Evolutionary conservation across 2,329 filamentous ascomycete genomes (phyloP).

Genomic region (Colletotrichum sp.): DNA sequence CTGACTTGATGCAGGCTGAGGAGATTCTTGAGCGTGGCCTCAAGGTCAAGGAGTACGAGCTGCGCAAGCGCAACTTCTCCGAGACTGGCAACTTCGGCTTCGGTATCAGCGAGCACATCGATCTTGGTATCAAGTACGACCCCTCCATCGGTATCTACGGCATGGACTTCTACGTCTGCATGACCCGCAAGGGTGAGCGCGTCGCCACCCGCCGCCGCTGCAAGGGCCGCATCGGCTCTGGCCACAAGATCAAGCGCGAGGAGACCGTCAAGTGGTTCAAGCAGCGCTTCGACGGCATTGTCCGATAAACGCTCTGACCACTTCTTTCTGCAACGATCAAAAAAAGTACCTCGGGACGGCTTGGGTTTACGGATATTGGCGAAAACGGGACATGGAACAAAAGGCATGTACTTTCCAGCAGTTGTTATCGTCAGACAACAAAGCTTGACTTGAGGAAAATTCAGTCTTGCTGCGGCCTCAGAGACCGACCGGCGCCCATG

Average conservation of each 20-base stretch:
- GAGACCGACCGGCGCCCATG: constrained; percentile 73
- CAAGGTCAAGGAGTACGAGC: constrained; percentile 99
- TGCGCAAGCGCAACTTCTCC: constrained; percentile 99
- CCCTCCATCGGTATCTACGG: constrained; percentile 98
- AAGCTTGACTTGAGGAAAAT: constrained; percentile 57
- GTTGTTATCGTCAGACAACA: constrained; percentile 48
- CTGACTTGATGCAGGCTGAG: constrained; percentile 68
- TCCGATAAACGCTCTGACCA: constrained; percentile 74
- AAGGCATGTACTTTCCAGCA: constrained; percentile 41
- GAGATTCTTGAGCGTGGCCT: constrained; percentile 99
- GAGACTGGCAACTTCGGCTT: constrained; percentile 99
- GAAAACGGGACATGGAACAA: constrained; percentile 39
- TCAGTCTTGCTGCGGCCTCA: constrained; percentile 71
- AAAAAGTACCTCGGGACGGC: constrained; percentile 18
- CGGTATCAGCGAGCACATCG: constrained; percentile 99
- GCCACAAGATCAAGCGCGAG: constrained; percentile 90
- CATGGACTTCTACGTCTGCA: constrained; percentile 99
- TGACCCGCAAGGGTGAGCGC: constrained; percentile 99
- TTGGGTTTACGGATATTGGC: constrained; percentile 32
- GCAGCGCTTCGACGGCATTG: constrained; percentile 93
- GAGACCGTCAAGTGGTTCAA: constrained; percentile 98
- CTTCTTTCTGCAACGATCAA: not conserved
- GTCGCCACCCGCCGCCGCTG: constrained; percentile 92
- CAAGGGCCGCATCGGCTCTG: constrained; percentile 84
- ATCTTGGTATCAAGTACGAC: constrained; percentile 99